These are phyloP conservation scores for Fraxinus anomala DNA, from an alignment of 257 asterid species.

Conservation along the genomic window DNA sequence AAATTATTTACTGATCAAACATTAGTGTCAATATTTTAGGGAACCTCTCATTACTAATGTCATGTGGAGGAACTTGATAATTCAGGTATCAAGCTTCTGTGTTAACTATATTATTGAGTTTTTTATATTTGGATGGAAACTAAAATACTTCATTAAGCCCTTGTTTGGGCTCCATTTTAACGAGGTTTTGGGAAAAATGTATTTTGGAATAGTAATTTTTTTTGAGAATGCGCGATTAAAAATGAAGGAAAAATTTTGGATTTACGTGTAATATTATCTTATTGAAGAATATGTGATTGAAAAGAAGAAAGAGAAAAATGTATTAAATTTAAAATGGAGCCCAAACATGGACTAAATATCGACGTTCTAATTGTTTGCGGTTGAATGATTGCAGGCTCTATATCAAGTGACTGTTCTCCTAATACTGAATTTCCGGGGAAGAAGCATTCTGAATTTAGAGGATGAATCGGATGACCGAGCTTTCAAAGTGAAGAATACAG, in stretches of 20 bases:
- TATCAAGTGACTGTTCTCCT: constrained; percentile 88
- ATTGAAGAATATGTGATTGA: too few relatives aligned
- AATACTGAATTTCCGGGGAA: constrained; percentile 79
- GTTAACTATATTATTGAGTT: neutral
- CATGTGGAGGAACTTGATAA: constrained; percentile 93
- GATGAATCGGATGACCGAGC: constrained; percentile 51
- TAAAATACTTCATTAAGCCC: neutral
- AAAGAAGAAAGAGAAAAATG: too few relatives aligned
- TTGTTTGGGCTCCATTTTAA: too few relatives aligned
- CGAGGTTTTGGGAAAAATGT: too few relatives aligned
- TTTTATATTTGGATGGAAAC: neutral
- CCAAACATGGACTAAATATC: neutral
- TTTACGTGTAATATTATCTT: too few relatives aligned
- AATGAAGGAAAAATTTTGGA: too few relatives aligned
- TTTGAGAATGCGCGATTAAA: too few relatives aligned
- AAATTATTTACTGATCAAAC: constrained; percentile 15
- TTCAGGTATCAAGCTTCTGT: constrained; percentile 65
- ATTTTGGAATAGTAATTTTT: too few relatives aligned
- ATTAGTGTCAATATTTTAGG: constrained; percentile 45
- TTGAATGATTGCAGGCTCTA: constrained; percentile 59
- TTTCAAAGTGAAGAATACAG: constrained; percentile 71
- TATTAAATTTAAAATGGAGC: too few relatives aligned
- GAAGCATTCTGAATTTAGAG: constrained; percentile 55
- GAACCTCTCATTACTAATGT: constrained; percentile 94
- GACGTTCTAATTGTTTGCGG: constrained; percentile 17